A percentile compares a stretch with the other conserved stretches of the same genome.
phyloP scores from a whole-genome alignment of 2,329 filamentous ascomycete genomes.

The Alternaria infectoria region DNA sequence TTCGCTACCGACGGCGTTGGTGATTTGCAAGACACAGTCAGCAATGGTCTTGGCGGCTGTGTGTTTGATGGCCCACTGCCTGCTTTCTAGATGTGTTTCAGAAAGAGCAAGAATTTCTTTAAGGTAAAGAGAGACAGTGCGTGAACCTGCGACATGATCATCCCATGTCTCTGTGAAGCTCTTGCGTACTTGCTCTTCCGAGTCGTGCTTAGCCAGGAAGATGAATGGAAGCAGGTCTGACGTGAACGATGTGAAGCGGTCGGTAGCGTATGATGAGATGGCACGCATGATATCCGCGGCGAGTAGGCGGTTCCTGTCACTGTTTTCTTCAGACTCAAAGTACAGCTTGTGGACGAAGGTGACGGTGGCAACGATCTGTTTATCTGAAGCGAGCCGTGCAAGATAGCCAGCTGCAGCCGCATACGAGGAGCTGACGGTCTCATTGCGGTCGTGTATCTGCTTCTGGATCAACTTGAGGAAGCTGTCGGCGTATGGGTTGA shows the following conservation, averaged over 20 bases:
- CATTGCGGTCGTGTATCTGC: slow-evolving; percentile 86
- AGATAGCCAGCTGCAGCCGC: slow-evolving; percentile 87
- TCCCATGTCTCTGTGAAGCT: slow-evolving; percentile 87
- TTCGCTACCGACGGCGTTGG: slow-evolving; percentile 60
- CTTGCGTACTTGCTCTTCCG: slow-evolving; percentile 77
- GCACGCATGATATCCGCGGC: slow-evolving; percentile 83
- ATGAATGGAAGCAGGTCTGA: slow-evolving; percentile 80
- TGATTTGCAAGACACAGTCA: slow-evolving; percentile 71
- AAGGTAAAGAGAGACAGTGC: slow-evolving; percentile 83
- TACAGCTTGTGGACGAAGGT: slow-evolving; percentile 72
- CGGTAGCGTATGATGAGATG: slow-evolving; percentile 84
- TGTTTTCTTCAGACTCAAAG: slow-evolving; percentile 79
- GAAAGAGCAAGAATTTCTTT: slow-evolving; percentile 78
- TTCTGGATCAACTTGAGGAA: slow-evolving; percentile 82
- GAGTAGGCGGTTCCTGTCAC: slow-evolving; percentile 72
- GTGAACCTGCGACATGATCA: slow-evolving; percentile 84
- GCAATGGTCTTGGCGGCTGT: slow-evolving; percentile 82
- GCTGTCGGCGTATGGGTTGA: slow-evolving; percentile 74
- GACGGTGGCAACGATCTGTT: slow-evolving; percentile 62
- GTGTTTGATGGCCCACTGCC: slow-evolving; percentile 90
- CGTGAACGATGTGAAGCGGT: slow-evolving; percentile 82
- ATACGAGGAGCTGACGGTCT: slow-evolving; percentile 90
- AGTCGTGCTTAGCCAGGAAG: slow-evolving; percentile 87
- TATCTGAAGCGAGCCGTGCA: slow-evolving; percentile 67
- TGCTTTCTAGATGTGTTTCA: slow-evolving; percentile 72